Evolutionary conservation across 805 yeast species (phyloP).

Genomic region (Kazachstania taianensis): DNA sequence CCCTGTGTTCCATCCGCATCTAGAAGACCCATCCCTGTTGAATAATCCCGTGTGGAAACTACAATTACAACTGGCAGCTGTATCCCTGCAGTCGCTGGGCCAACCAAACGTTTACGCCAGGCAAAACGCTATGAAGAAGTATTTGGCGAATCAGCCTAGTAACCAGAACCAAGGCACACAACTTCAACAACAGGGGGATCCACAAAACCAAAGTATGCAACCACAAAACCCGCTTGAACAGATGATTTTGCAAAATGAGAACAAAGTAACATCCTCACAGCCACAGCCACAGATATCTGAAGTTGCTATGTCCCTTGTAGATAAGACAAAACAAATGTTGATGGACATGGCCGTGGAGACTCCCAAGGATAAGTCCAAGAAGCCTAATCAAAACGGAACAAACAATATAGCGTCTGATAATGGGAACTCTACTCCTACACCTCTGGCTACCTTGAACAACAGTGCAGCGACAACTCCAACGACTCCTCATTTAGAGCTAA

Average conservation of each 20-base stretch:
- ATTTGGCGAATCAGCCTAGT: slow-evolving; percentile 19
- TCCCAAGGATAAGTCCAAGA: slow-evolving; percentile 5
- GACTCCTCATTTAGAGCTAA: slow-evolving; percentile 25
- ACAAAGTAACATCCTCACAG: background rate
- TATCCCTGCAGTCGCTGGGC: slow-evolving; percentile 27
- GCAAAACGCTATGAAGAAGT: slow-evolving; percentile 30
- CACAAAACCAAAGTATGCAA: slow-evolving; percentile 1
- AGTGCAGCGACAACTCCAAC: slow-evolving; percentile 27
- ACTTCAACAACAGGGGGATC: slow-evolving; percentile 7
- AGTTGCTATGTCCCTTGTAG: slow-evolving; percentile 26
- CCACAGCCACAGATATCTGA: slow-evolving; percentile 20
- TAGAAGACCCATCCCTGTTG: slow-evolving; percentile 24
- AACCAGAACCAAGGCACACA: slow-evolving; percentile 5
- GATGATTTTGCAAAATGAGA: background rate
- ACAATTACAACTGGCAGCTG: slow-evolving; percentile 27
- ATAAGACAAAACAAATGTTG: slow-evolving; percentile 25
- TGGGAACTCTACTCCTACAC: slow-evolving; percentile 8
- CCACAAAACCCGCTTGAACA: no score
- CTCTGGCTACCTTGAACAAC: slow-evolving; percentile 13
- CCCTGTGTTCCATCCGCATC: slow-evolving; percentile 29
- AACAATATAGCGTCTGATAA: no score
- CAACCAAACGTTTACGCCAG: slow-evolving; percentile 31
- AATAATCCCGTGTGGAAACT: slow-evolving; percentile 30
- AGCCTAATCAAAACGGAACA: background rate
- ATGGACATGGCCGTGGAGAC: slow-evolving; percentile 24